Evolutionary conservation across 1,284 basidiomycete species (phyloP).

Genomic region (Ustilago loliicola): DNA sequence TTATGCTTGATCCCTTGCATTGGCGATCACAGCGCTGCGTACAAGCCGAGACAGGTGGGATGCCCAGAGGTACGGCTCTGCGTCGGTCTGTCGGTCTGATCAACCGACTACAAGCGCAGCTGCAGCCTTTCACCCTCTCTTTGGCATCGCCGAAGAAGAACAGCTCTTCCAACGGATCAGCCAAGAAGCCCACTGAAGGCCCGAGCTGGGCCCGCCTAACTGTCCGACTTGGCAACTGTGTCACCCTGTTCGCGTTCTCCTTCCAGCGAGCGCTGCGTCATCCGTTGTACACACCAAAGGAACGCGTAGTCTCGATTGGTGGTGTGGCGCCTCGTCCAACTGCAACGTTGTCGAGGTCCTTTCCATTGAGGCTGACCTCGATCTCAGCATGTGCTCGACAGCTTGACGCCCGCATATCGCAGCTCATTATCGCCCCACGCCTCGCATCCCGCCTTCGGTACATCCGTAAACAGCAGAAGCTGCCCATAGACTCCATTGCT

Average conservation of each 20-base stretch:
- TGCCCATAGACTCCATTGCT: conserved; percentile 32
- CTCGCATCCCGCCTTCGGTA: conserved; percentile 28
- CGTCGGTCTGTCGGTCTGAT: conserved; percentile 40
- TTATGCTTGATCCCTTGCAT: conserved; percentile 55
- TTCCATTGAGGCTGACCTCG: conserved; percentile 6
- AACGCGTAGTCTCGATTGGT: conserved; percentile 15
- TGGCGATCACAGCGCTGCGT: conserved; percentile 59
- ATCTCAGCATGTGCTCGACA: conserved; percentile 68
- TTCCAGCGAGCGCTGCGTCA: conserved; percentile 16
- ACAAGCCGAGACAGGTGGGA: neutral
- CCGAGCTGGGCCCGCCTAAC: neutral
- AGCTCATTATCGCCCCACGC: conserved; percentile 71
- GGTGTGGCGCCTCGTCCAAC: conserved; percentile 10
- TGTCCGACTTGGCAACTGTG: neutral
- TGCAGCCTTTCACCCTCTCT: conserved; percentile 1
- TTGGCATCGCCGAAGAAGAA: neutral
- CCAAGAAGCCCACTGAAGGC: neutral
- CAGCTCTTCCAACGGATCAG: neutral
- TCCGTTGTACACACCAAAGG: conserved; percentile 16
- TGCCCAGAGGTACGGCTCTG: conserved; percentile 28
- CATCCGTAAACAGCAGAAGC: conserved; percentile 19
- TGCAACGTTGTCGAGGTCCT: conserved; percentile 13
- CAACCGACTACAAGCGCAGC: conserved; percentile 24
- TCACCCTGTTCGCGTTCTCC: conserved; percentile 16
- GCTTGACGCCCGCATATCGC: conserved; percentile 70